A percentile compares a stretch with the other conserved stretches of the same genome.
phyloP scores from a whole-genome alignment of 2,329 filamentous ascomycete species.

The Colletotrichum incanum region DNA sequence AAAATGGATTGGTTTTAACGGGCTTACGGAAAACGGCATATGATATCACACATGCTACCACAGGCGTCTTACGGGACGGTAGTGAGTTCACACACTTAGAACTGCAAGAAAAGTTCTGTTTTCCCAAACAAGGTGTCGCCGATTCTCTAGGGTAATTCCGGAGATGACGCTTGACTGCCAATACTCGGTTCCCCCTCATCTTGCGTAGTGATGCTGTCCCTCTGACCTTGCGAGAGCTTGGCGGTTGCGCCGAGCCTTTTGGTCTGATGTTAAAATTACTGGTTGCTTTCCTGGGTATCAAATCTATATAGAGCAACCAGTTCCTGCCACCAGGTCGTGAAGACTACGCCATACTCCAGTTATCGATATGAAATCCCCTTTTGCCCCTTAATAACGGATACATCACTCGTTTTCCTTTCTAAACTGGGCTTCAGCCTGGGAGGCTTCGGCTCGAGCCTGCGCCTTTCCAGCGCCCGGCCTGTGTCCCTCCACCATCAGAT shows the following conservation, averaged over 20 bases:
- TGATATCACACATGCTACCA: conserved; percentile 54
- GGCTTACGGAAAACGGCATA: conserved; percentile 60
- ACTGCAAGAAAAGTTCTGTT: conserved; percentile 72
- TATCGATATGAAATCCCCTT: neutral
- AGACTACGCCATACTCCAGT: neutral
- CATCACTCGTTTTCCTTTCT: neutral
- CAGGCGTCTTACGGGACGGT: conserved; percentile 71
- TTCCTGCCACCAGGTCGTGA: neutral
- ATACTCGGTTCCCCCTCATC: conserved; percentile 54
- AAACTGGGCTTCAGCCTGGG: conserved; percentile 36
- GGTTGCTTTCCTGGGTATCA: conserved; percentile 32
- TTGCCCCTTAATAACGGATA: neutral
- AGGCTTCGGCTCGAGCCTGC: conserved; percentile 50
- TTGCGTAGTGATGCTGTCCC: conserved; percentile 46
- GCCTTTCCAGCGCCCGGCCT: conserved; percentile 46
- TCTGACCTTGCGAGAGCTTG: conserved; percentile 25
- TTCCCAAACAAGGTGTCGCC: conserved; percentile 87
- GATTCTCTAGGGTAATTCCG: conserved; percentile 74
- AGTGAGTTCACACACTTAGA: conserved; percentile 70
- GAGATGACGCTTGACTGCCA: conserved; percentile 97
- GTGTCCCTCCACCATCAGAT: conserved; percentile 68
- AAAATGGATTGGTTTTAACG: conserved; percentile 45
- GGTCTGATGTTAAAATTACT: neutral
- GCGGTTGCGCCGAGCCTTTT: neutral
- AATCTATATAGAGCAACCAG: conserved; percentile 27